Conservation (phyloP, 1,139 yeast species). For the Saccharomyces hybrid region DNA sequence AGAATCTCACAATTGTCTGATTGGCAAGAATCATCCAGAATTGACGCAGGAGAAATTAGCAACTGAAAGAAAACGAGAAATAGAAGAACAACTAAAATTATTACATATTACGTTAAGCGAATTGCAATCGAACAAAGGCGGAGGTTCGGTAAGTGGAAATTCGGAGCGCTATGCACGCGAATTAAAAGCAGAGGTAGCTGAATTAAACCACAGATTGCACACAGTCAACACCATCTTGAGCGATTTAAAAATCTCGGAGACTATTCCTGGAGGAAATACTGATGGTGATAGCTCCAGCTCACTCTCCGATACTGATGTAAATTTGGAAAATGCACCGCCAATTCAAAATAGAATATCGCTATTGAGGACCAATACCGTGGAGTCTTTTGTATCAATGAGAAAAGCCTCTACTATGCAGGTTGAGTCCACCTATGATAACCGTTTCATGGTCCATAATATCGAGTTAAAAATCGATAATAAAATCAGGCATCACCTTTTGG, state of each 20-base stretch:
- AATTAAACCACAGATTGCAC: constrained; percentile 35
- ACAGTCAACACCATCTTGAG: constrained; percentile 33
- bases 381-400: constrained; percentile 32
- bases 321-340: not conserved
- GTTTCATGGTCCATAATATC: constrained; percentile 71
- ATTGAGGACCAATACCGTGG: constrained; percentile 25
- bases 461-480: constrained; percentile 65
- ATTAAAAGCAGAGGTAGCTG: constrained; percentile 33
- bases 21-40: constrained; percentile 53
- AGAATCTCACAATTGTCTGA: constrained; percentile 55
- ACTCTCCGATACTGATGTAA: not conserved
- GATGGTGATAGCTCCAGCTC: constrained; percentile 12
- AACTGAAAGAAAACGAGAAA: constrained; percentile 35
- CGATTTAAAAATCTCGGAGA: constrained; percentile 29
- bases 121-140: constrained; percentile 4
- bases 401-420: constrained; percentile 33
- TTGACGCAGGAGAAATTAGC: constrained; percentile 44
- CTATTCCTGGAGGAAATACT: constrained; percentile 26
- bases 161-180: constrained; percentile 17
- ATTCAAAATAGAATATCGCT: not conserved
- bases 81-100: constrained; percentile 36
- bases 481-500: constrained; percentile 50
- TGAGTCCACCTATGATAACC: constrained; percentile 51
- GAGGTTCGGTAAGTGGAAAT: constrained; percentile 5
- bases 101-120: constrained; percentile 7